These are phyloP conservation scores for Malassezia slooffiae DNA, from an alignment of 1,284 basidiomycete species.

Conservation along the genomic window DNA sequence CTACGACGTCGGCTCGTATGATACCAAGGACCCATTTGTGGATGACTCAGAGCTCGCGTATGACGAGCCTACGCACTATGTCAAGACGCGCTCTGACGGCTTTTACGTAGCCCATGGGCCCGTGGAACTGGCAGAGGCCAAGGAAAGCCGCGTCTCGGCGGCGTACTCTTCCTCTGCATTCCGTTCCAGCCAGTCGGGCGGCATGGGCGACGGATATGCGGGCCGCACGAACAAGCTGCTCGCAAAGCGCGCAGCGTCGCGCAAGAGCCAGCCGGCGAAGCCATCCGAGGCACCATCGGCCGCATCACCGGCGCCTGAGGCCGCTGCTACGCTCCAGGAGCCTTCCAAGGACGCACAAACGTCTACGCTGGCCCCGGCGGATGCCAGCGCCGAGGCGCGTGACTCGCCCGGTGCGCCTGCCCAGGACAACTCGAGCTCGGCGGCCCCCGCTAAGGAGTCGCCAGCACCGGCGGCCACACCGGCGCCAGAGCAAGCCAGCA, in stretches of 20 bases:
- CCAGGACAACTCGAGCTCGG: no score
- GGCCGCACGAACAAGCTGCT: slow-evolving; percentile 32
- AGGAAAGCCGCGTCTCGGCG: slow-evolving; percentile 13
- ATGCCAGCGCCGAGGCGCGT: no score
- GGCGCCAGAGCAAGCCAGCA: no score
- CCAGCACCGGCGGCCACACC: slow-evolving; percentile 49
- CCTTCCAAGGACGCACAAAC: no score
- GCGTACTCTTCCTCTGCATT: slow-evolving; percentile 10
- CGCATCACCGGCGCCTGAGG: no score
- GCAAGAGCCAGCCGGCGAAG: slow-evolving; percentile 51
- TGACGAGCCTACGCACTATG: slow-evolving; percentile 79
- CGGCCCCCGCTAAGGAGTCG: no score
- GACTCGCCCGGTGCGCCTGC: no score
- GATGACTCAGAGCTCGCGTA: slow-evolving; percentile 87
- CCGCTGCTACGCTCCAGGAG: no score
- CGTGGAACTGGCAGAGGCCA: slow-evolving; percentile 37
- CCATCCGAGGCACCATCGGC: not conserved
- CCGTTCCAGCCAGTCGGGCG: slow-evolving; percentile 17
- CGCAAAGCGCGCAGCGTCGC: slow-evolving; percentile 24
- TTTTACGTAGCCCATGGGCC: slow-evolving; percentile 61
- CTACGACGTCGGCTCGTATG: slow-evolving; percentile 55
- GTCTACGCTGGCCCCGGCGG: no score
- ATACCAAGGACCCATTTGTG: slow-evolving; percentile 83
- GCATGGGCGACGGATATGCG: slow-evolving; percentile 25
- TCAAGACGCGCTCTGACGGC: slow-evolving; percentile 84